Conservation (phyloP, 108 stramenopile genomes). For the Skeletonema tropicum region DNA sequence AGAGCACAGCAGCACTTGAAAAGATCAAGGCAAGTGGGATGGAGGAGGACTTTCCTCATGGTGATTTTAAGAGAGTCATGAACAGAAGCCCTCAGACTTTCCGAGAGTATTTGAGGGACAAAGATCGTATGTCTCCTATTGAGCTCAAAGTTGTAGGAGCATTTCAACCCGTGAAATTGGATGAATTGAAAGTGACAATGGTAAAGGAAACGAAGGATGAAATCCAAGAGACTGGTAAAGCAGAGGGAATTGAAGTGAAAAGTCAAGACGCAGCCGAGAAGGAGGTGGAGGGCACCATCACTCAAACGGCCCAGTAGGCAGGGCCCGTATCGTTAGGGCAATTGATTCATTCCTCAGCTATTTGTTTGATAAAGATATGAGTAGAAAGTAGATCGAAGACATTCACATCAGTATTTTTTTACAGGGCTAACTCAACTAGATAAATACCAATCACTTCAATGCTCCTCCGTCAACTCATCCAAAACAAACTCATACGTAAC, state of each 20-base stretch:
- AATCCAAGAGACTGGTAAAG: not conserved
- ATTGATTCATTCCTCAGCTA: no score
- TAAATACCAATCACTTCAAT: not conserved
- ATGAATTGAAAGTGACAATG: not conserved
- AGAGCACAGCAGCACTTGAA: constrained; percentile 37
- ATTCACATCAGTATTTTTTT: no score
- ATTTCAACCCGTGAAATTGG: not conserved
- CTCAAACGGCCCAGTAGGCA: not conserved
- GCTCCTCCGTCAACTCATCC: constrained; percentile 46
- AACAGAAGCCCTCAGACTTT: constrained; percentile 43
- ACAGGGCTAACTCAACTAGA: not conserved
- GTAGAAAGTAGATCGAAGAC: not conserved
- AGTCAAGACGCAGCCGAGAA: no score
- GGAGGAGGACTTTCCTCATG: constrained; percentile 40
- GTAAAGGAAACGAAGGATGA: not conserved
- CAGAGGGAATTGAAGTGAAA: not conserved
- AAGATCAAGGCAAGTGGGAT: constrained; percentile 51
- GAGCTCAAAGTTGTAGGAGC: constrained; percentile 12
- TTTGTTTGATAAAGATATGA: not conserved
- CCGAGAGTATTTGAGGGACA: constrained; percentile 32
- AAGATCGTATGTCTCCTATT: constrained; percentile 26
- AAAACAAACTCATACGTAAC: constrained; percentile 90
- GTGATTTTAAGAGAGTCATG: constrained; percentile 38
- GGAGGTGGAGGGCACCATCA: no score
- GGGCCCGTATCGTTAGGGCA: no score